A percentile compares a stretch with the other conserved stretches of the same genome.
Evolutionary conservation across 208 protist genomes (phyloP).

Genomic region (Tritrichomonas foetus): DNA sequence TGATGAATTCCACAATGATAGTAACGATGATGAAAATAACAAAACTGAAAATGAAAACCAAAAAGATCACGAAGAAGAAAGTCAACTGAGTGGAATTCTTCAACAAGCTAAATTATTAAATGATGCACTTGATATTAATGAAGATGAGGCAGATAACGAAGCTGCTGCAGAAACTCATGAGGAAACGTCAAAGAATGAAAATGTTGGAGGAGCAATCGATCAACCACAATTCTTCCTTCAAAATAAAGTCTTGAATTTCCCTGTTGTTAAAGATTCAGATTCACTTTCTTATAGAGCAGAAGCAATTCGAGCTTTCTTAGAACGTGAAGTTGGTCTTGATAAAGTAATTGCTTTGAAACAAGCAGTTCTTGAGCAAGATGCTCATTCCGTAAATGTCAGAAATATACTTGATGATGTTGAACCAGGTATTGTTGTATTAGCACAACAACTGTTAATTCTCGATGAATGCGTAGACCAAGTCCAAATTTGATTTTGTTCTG

Average conservation of each 20-base stretch:
- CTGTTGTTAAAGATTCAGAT: not conserved
- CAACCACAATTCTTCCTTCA: not conserved
- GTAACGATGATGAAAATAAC: not conserved
- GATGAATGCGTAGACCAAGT: not conserved
- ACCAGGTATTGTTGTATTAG: not conserved
- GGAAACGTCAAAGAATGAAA: not conserved
- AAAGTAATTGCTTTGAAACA: not conserved
- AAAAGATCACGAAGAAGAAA: not conserved
- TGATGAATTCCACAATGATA: not conserved
- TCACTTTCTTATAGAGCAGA: constrained; percentile 1
- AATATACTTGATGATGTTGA: not conserved
- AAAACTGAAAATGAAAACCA: not conserved
- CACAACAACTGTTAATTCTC: not conserved
- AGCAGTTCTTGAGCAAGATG: not conserved
- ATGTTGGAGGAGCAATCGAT: not conserved
- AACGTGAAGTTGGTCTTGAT: constrained; percentile 6
- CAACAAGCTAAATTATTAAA: not conserved
- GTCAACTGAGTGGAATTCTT: not conserved
- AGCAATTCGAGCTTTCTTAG: constrained; percentile 35
- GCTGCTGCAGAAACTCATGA: no score
- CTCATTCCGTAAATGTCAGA: not conserved
- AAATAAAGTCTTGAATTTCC: not conserved
- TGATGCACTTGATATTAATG: not conserved
- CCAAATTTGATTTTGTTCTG: not conserved
- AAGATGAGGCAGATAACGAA: not conserved